Percentiles rank a stretch among this genome's conserved stretches.
Evolutionary conservation across 2,329 filamentous ascomycete genomes (phyloP).

Genomic region (Xylariaceae sp.): DNA sequence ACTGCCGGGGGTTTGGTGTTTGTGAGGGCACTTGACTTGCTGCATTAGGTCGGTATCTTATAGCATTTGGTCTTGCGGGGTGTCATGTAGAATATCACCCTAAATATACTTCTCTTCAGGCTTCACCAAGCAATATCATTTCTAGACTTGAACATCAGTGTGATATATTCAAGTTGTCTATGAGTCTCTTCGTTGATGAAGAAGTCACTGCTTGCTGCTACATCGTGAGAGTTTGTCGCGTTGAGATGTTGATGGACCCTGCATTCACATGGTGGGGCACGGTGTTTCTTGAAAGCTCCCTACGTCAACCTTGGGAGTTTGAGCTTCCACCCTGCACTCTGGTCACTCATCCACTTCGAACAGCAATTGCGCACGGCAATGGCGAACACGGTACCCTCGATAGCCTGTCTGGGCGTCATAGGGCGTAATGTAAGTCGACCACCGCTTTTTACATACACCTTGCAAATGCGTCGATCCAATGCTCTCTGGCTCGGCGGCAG

Average conservation of each 20-base stretch:
- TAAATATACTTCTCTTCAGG: neutral
- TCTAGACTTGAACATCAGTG: neutral
- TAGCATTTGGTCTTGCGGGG: neutral
- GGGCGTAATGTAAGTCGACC: constrained; percentile 77
- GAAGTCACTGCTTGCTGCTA: too few relatives aligned
- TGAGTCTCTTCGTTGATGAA: too few relatives aligned
- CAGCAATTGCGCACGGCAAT: constrained; percentile 43
- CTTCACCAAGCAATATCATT: too few relatives aligned
- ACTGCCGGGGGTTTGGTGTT: constrained; percentile 13
- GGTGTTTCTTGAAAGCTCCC: neutral
- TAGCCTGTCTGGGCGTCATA: constrained; percentile 92
- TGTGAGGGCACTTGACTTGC: constrained; percentile 10
- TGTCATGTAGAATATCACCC: constrained; percentile 1
- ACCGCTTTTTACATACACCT: neutral
- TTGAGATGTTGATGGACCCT: neutral
- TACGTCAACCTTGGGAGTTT: constrained; percentile 5
- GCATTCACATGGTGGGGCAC: constrained; percentile 20
- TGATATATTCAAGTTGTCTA: too few relatives aligned
- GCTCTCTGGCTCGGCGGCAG: too few relatives aligned
- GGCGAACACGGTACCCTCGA: constrained; percentile 73
- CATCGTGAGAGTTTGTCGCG: too few relatives aligned
- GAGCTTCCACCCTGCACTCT: neutral
- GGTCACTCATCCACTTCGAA: neutral
- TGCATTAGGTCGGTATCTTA: constrained; percentile 5
- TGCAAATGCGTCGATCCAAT: too few relatives aligned